Base-by-base conservation (phyloP, 495 filamentous ascomycete genomes). In the Parmelia sp. region DNA sequence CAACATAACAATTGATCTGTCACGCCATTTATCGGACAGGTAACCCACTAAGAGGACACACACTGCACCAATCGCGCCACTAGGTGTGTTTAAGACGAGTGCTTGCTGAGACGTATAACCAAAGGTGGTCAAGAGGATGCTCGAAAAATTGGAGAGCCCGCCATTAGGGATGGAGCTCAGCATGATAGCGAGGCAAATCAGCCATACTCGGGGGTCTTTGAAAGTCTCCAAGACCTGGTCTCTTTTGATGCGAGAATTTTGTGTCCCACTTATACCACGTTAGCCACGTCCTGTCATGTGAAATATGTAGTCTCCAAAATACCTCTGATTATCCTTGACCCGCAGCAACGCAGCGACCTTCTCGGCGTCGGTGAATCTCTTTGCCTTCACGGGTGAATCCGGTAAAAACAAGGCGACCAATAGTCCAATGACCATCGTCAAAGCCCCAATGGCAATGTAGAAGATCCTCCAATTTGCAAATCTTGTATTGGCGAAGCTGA, bases 391-490 rank as follows among this genome's bases (percentile, higher is more conserved):
- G 6, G 79, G 79, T 1, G 77, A 80, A 64, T 82, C 79, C 29
- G 79, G 79, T 74, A 82, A 73, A 64, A 73, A 78, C 42, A 71
- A 74, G 17, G 79, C 73, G 17, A 82, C 79, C 47, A 82, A 76
- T 25, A 77, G 14, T 12, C 78, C 82, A 77, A 79, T 78, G 49
- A 82, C 62, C 4, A 86, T 76, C 0, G 83, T 83, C 53, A 80
- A 65, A 36, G 72, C 74, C 17, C 84, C 83, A 65, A 86, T 85
- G 11, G 81, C 75, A 19, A 86, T 71, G 68, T 85, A 87, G n/a
- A 86, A 73, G 3, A 83, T 80, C 62, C 85, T 80, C 82, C 84
- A 87, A 33, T 45, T 79, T 73, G 63, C 86, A 66, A 33, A 69
- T 69, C 29, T 71, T 68, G 57, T 76, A 69, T 44, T 69, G 63